Evolutionary conservation across 2,329 filamentous ascomycete species (phyloP).

Genomic region (Colletotrichum navitas): DNA sequence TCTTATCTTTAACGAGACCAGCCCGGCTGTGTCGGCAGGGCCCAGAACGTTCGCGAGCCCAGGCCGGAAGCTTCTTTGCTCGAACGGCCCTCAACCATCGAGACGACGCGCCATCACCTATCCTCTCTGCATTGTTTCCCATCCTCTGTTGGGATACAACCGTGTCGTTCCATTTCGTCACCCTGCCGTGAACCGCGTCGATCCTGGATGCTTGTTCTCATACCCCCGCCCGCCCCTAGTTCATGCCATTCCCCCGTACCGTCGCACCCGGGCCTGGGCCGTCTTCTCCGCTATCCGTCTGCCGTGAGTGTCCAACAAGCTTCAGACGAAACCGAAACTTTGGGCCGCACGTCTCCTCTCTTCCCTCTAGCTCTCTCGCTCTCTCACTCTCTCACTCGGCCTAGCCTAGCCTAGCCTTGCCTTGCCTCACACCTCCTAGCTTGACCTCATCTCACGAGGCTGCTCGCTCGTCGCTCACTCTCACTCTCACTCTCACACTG

Average conservation of each 20-base stretch:
- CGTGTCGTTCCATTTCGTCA: background rate
- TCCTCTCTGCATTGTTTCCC: constrained; percentile 12
- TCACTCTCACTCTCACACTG: background rate
- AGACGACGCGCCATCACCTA: constrained; percentile 11
- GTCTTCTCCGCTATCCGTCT: constrained; percentile 28
- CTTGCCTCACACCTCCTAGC: constrained; percentile 1
- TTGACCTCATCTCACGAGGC: constrained; percentile 12
- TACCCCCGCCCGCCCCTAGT: constrained; percentile 1
- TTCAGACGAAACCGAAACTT: constrained; percentile 42
- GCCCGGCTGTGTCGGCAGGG: background rate
- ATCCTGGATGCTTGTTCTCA: constrained; percentile 40
- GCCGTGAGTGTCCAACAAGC: constrained; percentile 16
- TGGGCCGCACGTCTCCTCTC: constrained; percentile 40
- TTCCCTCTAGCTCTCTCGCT: constrained; percentile 4
- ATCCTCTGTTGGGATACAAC: background rate
- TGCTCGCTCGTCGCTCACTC: constrained; percentile 13
- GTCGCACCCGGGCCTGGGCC: constrained; percentile 36
- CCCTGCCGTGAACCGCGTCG: constrained; percentile 6
- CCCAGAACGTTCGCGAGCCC: constrained; percentile 1
- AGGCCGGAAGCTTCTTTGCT: background rate
- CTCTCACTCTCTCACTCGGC: background rate
- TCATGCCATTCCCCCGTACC: constrained; percentile 28
- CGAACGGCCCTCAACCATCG: background rate
- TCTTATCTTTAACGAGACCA: background rate
- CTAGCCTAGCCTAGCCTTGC: constrained; percentile 1